Evolutionary conservation across 257 asterid genomes (phyloP).

Genomic region (Orobanche coerulescens): DNA sequence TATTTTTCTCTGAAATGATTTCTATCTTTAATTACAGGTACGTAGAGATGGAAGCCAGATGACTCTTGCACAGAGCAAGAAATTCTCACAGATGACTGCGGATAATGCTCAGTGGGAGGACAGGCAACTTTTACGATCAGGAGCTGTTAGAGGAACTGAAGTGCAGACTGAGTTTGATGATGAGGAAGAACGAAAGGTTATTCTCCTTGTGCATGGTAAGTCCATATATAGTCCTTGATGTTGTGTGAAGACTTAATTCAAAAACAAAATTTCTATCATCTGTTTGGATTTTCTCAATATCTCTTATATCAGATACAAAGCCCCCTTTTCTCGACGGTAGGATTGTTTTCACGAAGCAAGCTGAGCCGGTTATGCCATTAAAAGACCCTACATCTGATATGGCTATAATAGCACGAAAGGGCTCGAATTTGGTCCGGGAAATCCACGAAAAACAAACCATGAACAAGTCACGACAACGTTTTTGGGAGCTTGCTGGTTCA

Average conservation of each 20-base stretch:
- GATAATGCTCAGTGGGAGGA: constrained; percentile 99
- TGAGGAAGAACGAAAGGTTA: constrained; percentile 87
- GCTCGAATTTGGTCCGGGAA: constrained; percentile 81
- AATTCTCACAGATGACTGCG: constrained; percentile 87
- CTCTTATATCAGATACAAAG: constrained; percentile 61
- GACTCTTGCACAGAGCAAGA: constrained; percentile 95
- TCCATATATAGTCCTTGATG: constrained; percentile 6
- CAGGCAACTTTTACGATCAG: constrained; percentile 91
- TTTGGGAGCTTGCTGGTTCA: constrained; percentile 99
- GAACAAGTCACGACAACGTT: constrained; percentile 90
- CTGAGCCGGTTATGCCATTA: constrained; percentile 88
- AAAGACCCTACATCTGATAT: constrained; percentile 98
- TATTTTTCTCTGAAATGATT: not conserved
- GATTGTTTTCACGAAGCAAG: constrained; percentile 88
- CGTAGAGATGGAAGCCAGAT: constrained; percentile 90
- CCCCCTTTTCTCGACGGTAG: constrained; percentile 99
- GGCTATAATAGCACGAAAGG: constrained; percentile 97
- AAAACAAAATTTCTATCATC: constrained; percentile 1
- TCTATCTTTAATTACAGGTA: constrained; percentile 37
- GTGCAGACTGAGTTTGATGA: constrained; percentile 92
- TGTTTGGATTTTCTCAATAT: constrained; percentile 23
- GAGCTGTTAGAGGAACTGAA: constrained; percentile 95
- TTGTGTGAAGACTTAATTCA: constrained; percentile 14
- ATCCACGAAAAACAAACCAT: constrained; percentile 88
- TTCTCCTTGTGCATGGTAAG: constrained; percentile 95